Conservation (phyloP, 169 alveolate species). For the Plasmodium adleri region DNA sequence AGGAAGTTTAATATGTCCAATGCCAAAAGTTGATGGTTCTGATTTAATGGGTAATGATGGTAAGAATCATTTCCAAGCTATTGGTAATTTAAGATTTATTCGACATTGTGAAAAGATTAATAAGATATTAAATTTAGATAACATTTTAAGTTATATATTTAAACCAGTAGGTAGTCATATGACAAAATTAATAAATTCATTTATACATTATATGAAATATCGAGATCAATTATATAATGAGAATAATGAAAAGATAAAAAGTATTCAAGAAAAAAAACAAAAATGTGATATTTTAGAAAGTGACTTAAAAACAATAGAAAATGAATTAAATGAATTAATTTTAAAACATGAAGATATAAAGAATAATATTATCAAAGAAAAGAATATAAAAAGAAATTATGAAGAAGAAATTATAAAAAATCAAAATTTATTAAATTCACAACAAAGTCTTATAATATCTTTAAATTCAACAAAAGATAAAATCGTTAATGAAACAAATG, state of each 20-base stretch:
- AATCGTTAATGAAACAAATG: conserved; percentile 73
- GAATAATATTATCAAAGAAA: conserved; percentile 45
- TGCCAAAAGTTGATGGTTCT: conserved; percentile 71
- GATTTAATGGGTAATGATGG: conserved; percentile 73
- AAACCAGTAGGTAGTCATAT: conserved; percentile 73
- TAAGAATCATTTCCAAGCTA: conserved; percentile 73
- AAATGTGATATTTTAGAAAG: conserved; percentile 16
- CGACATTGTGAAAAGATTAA: conserved; percentile 71
- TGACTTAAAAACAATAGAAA: conserved; percentile 27
- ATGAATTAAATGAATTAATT: conserved; percentile 28
- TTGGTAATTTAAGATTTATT: conserved; percentile 69
- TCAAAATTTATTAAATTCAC: conserved; percentile 59
- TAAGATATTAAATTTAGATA: conserved; percentile 40
- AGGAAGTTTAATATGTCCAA: conserved; percentile 65
- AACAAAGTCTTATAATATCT: conserved; percentile 55
- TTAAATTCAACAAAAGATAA: conserved; percentile 57
- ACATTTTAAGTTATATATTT: conserved; percentile 60
- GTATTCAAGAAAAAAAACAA: conserved; percentile 43
- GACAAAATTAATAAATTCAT: conserved; percentile 48
- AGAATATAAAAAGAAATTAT: conserved; percentile 58
- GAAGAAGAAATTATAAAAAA: conserved; percentile 76
- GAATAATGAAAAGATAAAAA: conserved; percentile 36
- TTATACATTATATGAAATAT: conserved; percentile 71
- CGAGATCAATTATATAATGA: conserved; percentile 57
- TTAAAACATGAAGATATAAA: conserved; percentile 44